Base-by-base conservation (phyloP, 2,329 filamentous ascomycete genomes). In the Fusarium heterosporum region DNA sequence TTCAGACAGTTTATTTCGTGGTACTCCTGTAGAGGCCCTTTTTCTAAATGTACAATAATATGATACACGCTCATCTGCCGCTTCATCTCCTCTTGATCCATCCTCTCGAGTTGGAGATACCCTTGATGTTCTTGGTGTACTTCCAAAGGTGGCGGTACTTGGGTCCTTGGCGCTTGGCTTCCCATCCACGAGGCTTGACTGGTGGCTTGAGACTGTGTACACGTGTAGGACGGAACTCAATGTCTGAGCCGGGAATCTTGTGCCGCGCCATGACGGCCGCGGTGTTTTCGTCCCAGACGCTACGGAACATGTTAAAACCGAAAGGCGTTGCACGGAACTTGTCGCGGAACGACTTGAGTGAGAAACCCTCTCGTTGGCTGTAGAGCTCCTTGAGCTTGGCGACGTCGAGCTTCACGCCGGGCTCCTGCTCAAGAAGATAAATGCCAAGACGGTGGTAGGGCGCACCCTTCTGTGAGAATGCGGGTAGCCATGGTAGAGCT, bases 361-460 rank as follows among this genome's bases (percentile, higher is more conserved):
- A 89, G 81, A 97, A 96, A 45, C 84, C 85, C 47, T 94, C 86
- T 51, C 91, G 87, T 41, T 69, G 66, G 22, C 76, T 71, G 75
- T 87, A 84, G 22, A 83, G 77, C 69, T 85, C 80, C 72, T 84
- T 84, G 41, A 93, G 79, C 58, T 82, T 80, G 38, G 80, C 81
- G 26, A 85, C 79, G 73, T 93, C 87, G 66, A 93, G 75, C 34
- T 55, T 71, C 64, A 84, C 73, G 53, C 85, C 87, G 53, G 88
- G 81, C 50, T 85, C 82, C 79, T 99, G 96, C 81, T 97, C 88
- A 48, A 98, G 83, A 22, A 99, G 82, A 76, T 96, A 91, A 61
- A 98, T 81, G 46, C 90, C 90, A 54, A 98, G 84, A 51, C 96
- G 91, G 79, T 98, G 96, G 81, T 98, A 97, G 2, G 92, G 92